Evolutionary conservation across 345 rosid species (phyloP), one percentile per base, ranked within the genome.

Genomic region (Heritiera littoralis): DNA sequence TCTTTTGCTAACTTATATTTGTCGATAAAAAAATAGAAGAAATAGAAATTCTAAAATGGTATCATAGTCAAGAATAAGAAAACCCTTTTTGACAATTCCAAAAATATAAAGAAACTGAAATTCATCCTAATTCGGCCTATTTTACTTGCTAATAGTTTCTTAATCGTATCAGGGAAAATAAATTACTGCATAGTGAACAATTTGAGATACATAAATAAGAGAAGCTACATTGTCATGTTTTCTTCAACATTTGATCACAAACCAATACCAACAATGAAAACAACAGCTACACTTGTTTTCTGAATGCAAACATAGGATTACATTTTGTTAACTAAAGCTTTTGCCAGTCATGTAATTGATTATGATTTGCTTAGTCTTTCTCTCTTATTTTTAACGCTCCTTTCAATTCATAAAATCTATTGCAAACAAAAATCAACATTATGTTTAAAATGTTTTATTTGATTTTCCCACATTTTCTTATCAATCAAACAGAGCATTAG

Each of bases 301-400:
- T 56, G 60, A 3, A 17, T 52, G 18, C 72, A 68, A 20, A n/a
- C 2, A 12, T 20, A 43, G 35, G 38, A 23, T 72, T 49, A 72
- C 58, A 52, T 49, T 12, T 51, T 46, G 17, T 51, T 35, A n/a
- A 23, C 23, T 32, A 87, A 70, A 70, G 88, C 84, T 52, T 86
- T 84, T 41, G 79, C 51, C 66, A 90, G 70, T 23, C 28, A 30
- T 63, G 10, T 23, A 63, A 28, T 63, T 30, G 38, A 63, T 63
- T 28, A 32, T 63, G 40, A 30, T 63, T 40, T 23, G 40, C 9
- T 63, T 28, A 63, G 30, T 28, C 17, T 23, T 8, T 20, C 65
- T n/a, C 17, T 4, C 4, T 61, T 61, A 23, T 32, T 14, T 12
- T 35, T 65, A 23, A 3, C 15, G 3, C 1, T 35, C 69, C 69